phyloP scores from a whole-genome alignment of 2,329 filamentous ascomycete species.

The Pseudogymnoascus sp. region DNA sequence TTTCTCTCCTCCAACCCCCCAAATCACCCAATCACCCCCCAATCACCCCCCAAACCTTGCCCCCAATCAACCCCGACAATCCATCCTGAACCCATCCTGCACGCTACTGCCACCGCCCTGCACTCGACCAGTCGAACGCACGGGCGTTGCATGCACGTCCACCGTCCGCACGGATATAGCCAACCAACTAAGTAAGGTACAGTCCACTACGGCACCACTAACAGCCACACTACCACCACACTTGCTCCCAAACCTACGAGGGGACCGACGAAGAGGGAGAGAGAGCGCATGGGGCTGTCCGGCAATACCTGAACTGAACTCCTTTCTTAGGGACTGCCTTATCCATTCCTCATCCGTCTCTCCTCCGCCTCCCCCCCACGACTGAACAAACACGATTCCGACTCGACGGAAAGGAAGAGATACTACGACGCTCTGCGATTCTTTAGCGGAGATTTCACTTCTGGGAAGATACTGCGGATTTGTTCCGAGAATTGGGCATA shows the following conservation, averaged over 20 bases:
- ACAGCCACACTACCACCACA: slow-evolving; percentile 4
- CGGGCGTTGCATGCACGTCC: slow-evolving; percentile 2
- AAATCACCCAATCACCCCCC: not conserved
- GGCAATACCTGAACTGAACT: slow-evolving; percentile 3
- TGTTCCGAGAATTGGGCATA: not conserved
- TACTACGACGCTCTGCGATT: slow-evolving; percentile 1
- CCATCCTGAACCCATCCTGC: not conserved
- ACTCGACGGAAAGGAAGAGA: not conserved
- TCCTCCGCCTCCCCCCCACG: slow-evolving; percentile 1
- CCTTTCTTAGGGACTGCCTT: slow-evolving; percentile 2
- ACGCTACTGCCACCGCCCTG: not conserved
- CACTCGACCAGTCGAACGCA: slow-evolving; percentile 5
- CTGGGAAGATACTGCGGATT: not conserved
- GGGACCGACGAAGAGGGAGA: not conserved
- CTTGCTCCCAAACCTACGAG: not conserved
- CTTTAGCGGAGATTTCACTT: not conserved
- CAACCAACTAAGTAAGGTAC: not conserved
- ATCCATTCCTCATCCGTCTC: not conserved
- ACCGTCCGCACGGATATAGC: not conserved
- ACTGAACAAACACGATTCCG: not conserved
- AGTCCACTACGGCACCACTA: not conserved
- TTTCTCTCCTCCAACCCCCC: not conserved
- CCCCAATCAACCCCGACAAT: not conserved
- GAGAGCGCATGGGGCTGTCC: not conserved
- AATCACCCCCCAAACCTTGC: not conserved